Base-by-base conservation (phyloP, 495 filamentous ascomycete species). In the Penicillium alfredii region DNA sequence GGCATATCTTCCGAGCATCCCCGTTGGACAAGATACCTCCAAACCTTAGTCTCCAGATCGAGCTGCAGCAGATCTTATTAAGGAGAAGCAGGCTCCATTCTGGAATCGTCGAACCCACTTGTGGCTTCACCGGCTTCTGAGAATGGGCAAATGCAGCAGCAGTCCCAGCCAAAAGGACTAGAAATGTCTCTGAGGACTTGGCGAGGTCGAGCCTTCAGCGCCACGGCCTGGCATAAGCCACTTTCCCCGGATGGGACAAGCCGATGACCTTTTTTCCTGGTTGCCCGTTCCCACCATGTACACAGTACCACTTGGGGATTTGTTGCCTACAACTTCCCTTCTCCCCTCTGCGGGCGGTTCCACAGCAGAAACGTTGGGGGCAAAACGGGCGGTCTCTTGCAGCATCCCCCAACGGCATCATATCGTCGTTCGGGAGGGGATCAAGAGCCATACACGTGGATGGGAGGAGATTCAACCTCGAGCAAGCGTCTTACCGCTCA, bases 351-450 rank as follows among this genome's bases (percentile, higher is more conserved):
- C 50, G 33, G 36, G 20, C 28, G 43, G 61, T 68, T 63, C 38
- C 63, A 68, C 64, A 21, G 35, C 63, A 64, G 57, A 53, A 57
- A 50, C 49, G 55, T 61, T 55, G 50, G 42, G 40, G 35, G 45
- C 23, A 43, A 45, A 61, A 65, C 61, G 60, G 60, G 32, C 58
- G 60, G 53, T 45, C 45, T 62, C 52, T 54, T 64, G 64, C 64
- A 62, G 53, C 46, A 40, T 29, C 14, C 16, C 22, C 47, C 46
- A 53, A 50, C 41, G 24, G 24, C 29, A 34, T 30, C 37, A 44
- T 41, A 19, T 34, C 32, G 30, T 14, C 30, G 27, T 30, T 14
- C 20, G 23, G 17, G 13, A 17, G 14, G 25, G 38, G 28, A 17
- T 23, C 38, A 15, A 34, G 33, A 19, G 11, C 15, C 30, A n/a